Evolutionary conservation across 108 stramenopile genomes (phyloP), one percentile per base, ranked within the genome.

Genomic region (Skeletonema potamos): DNA sequence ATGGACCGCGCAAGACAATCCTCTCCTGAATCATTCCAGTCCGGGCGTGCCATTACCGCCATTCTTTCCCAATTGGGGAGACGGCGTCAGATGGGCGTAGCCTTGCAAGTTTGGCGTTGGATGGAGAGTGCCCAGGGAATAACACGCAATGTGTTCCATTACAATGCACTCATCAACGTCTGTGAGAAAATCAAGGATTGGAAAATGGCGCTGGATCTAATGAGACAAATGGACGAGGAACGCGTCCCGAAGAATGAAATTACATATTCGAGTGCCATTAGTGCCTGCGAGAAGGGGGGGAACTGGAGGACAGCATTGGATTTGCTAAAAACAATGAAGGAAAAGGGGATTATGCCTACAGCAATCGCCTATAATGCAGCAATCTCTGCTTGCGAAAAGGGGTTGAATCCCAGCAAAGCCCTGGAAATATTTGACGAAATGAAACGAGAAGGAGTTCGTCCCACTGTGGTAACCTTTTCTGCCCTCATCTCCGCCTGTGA

Each of bases 401-500:
- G 88, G 27, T 58, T 92, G 63, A 86, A 86, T 17, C 86, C 91
- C 5, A 70, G 81, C 63, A 87, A 86, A 60, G 94, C 94, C 3
- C 66, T 93, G 24, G 88, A 89, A 58, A 84, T 96, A 22, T 92
- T 96, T 72, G 85, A 93, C 37, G 86, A 87, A 57, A 93, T 93
- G 92, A 91, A 92, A 69, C 59, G 85, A 6, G 86, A 86, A 55
- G 92, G 92, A 37, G 86, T 93, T 10, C 64, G 78, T 9, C 94
- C 97, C 15, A 93, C 90, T 6, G 96, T 96, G 15, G 90, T 97
- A 2, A 97, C 93, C 3, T 97, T 91, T 79, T 91, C 92, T n/a
- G 92, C 93, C 18, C 78, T 95, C 41, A 95, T 97, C 60, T 86
- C 84, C 44, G 95, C 94, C 7, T 93, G 92, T 44, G 96, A 96